Evolutionary conservation across 2,329 filamentous ascomycete genomes (phyloP), one percentile per base, ranked within the genome.

Genomic region (Chrysoporthe cubensis): DNA sequence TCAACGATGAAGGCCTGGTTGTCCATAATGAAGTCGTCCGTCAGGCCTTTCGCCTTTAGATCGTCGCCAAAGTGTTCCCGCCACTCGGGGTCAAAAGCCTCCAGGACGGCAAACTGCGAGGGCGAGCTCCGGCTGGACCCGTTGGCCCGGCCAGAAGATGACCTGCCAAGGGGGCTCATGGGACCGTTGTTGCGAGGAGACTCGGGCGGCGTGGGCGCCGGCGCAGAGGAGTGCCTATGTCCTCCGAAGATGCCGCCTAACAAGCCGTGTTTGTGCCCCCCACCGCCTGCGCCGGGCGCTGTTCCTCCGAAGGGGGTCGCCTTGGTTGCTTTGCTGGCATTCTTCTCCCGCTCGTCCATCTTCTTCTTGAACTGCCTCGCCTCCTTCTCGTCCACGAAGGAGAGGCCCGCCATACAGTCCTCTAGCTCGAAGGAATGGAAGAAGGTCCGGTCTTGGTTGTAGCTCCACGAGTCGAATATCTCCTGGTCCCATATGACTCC

Each of bases 381-480:
- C 82, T 99, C 96, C 80, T 97, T 98, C 83, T 98, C 96, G 78
- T 98, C 96, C 70, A 91, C 90, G 75, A 99, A 99, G 34, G 93
- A 97, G 69, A 99, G 82, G 0, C 90, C 96, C 6, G 94, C 96
- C 69, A 96, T 82, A 75, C 94, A 98, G 71, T 96, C 90, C 80
- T 98, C 94, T 66, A 97, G 87, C 81, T 99, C 96, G 77, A 99
- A 99, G 6, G 93, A 94, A 80, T 98, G 94, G 81, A 99, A 99
- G 81, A 97, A 99, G 69, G 93, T 95, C 70, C 96, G 90, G 78
- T 99, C 96, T 77, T 97, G 95, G 80, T 97, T 97, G 84, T 98
- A 99, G 71, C 86, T 85, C 85, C 97, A 98, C 62, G 89, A 90
- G 74, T 99, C 95, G 81, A 97, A 99, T 74, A 99, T 93, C 80